These are phyloP conservation scores for Raddia distichophylla DNA, from an alignment of 176 grass and related monocot genomes.

Conservation along the genomic window DNA sequence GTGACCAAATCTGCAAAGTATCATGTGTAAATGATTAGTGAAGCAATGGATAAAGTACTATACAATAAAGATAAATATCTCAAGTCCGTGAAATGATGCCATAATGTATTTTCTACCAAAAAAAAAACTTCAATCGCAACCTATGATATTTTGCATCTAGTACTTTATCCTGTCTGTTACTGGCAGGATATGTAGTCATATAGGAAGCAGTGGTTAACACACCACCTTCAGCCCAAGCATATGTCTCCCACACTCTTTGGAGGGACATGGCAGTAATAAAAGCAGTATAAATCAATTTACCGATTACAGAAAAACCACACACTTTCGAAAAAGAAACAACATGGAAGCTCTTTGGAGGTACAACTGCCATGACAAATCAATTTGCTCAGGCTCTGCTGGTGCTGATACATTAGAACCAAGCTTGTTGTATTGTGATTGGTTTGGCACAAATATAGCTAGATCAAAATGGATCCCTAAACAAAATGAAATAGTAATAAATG, in stretches of 20 bases:
- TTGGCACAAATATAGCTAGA: slow-evolving; percentile 89
- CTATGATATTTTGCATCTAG: neutral
- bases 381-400: slow-evolving; percentile 73
- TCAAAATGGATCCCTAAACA: slow-evolving; percentile 73
- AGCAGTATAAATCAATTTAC: neutral
- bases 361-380: slow-evolving; percentile 91
- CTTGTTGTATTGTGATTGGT: slow-evolving; percentile 90
- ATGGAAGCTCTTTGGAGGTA: slow-evolving; percentile 55
- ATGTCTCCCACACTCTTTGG: neutral
- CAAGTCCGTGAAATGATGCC: neutral
- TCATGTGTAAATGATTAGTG: slow-evolving; percentile 19
- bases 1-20: slow-evolving; percentile 80
- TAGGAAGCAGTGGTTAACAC: neutral
- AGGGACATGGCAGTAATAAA: neutral
- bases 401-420: slow-evolving; percentile 71
- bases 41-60: neutral
- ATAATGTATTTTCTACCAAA: neutral
- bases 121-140: neutral
- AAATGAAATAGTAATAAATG: slow-evolving; percentile 28
- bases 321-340: neutral
- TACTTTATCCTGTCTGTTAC: neutral
- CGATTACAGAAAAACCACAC: no score
- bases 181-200: neutral
- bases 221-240: slow-evolving; percentile 1
- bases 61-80: neutral